phyloP scores from a whole-genome alignment of 2,329 filamentous ascomycete genomes.

The Alternaria tenuissima region DNA sequence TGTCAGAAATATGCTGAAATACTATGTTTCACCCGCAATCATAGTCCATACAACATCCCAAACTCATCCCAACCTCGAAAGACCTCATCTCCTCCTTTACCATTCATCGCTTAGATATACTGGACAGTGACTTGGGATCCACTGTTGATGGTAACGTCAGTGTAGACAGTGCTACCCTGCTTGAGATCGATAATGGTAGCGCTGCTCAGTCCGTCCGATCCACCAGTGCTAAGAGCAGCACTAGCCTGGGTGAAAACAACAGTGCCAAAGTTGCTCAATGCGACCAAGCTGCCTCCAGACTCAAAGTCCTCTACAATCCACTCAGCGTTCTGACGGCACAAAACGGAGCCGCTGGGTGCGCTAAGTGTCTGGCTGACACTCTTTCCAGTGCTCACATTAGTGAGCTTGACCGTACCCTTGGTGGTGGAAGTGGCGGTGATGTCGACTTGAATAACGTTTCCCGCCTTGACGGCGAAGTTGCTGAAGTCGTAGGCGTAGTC shows the following conservation, averaged over 20 bases:
- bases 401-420: conserved; percentile 57
- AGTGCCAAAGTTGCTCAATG: conserved; percentile 4
- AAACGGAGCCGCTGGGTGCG: conserved; percentile 13
- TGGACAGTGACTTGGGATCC: conserved; percentile 7
- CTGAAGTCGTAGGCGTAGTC: conserved; percentile 64
- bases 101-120: background rate
- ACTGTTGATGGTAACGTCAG: conserved; percentile 8
- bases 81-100: background rate
- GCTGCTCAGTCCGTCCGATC: background rate
- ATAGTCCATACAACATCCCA: background rate
- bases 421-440: conserved; percentile 53
- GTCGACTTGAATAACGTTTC: conserved; percentile 56
- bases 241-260: background rate
- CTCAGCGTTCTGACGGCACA: conserved; percentile 60
- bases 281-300: background rate
- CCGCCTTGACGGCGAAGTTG: conserved; percentile 55
- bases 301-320: conserved; percentile 57
- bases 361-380: conserved; percentile 61
- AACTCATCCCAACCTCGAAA: background rate
- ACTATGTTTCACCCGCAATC: background rate
- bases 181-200: conserved; percentile 5
- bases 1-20: background rate
- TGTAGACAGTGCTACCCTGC: conserved; percentile 8
- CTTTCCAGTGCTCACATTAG: conserved; percentile 63
- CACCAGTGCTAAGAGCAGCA: conserved; percentile 1